Percentiles rank a stretch among this genome's conserved stretches.
Evolutionary conservation across 2,329 filamentous ascomycete genomes (phyloP).

Genomic region (Epichloe baconii): DNA sequence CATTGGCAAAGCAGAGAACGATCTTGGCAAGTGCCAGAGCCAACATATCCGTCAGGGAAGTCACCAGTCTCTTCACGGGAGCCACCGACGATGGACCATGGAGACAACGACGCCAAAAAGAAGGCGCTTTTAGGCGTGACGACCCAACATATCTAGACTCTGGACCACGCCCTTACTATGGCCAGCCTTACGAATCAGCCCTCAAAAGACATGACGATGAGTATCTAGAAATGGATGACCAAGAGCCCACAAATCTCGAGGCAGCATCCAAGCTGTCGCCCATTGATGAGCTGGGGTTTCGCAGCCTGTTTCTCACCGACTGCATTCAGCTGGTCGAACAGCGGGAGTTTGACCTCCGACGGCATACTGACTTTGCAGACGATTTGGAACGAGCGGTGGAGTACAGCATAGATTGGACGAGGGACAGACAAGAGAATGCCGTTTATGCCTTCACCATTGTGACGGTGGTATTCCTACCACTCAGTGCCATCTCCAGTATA

Average conservation of each 20-base stretch:
- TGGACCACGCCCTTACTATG: not conserved
- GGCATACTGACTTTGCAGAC: conserved; percentile 17
- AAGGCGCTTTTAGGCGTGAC: not conserved
- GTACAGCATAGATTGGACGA: conserved; percentile 26
- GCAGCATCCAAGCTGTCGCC: conserved; percentile 21
- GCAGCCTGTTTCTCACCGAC: conserved; percentile 26
- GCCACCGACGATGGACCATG: conserved; percentile 5
- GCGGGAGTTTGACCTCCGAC: conserved; percentile 20
- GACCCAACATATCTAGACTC: not conserved
- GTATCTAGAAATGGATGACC: conserved; percentile 11
- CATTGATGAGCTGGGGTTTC: conserved; percentile 24
- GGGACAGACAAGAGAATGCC: conserved; percentile 32
- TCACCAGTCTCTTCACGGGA: conserved; percentile 7
- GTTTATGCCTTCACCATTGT: conserved; percentile 38
- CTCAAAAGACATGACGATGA: conserved; percentile 8
- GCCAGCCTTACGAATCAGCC: not conserved
- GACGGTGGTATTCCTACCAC: conserved; percentile 34
- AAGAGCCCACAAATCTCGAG: conserved; percentile 15
- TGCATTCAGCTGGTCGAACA: conserved; percentile 24
- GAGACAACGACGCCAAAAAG: not conserved
- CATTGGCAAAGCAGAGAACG: conserved; percentile 19
- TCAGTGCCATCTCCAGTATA: conserved; percentile 32
- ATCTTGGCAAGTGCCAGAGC: conserved; percentile 17
- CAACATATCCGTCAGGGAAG: conserved; percentile 10
- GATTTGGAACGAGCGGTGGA: conserved; percentile 17